A percentile compares a stretch with the other conserved stretches of the same genome.
phyloP scores from a whole-genome alignment of 345 rosid species.

The Populus alba region DNA sequence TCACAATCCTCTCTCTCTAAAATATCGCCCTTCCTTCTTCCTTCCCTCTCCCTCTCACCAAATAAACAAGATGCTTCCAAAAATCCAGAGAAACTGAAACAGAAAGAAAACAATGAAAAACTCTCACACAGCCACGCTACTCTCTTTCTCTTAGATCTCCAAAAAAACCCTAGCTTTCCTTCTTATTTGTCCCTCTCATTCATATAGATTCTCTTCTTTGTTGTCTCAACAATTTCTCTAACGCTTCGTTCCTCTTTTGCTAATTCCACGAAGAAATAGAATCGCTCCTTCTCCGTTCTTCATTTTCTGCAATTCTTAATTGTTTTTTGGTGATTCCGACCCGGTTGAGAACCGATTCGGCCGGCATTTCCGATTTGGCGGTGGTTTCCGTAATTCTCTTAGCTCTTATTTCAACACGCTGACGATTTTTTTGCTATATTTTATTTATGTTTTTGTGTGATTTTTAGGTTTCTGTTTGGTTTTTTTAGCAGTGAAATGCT shows the following conservation, averaged over 20 bases:
- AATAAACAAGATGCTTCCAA: slow-evolving; percentile 11
- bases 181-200: neutral
- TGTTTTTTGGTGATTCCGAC: slow-evolving; percentile 10
- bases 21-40: slow-evolving; percentile 9
- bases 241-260: neutral
- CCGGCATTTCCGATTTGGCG: slow-evolving; percentile 28
- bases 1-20: slow-evolving; percentile 8
- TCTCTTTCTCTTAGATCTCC: slow-evolving; percentile 50
- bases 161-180: slow-evolving; percentile 12
- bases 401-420: neutral
- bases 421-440: neutral
- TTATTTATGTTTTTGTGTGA: neutral
- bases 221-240: slow-evolving; percentile 19
- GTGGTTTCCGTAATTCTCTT: slow-evolving; percentile 17
- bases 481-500: slow-evolving; percentile 20
- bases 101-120: slow-evolving; percentile 4
- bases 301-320: neutral
- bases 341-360: slow-evolving; percentile 11
- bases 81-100: neutral
- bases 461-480: neutral
- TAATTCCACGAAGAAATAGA: neutral
- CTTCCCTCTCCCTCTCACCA: neutral
- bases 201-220: slow-evolving; percentile 12
- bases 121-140: slow-evolving; percentile 23
- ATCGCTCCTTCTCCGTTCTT: slow-evolving; percentile 5